Evolutionary conservation across 257 asterid species (phyloP).

Genomic region (Solanum boliviense): DNA sequence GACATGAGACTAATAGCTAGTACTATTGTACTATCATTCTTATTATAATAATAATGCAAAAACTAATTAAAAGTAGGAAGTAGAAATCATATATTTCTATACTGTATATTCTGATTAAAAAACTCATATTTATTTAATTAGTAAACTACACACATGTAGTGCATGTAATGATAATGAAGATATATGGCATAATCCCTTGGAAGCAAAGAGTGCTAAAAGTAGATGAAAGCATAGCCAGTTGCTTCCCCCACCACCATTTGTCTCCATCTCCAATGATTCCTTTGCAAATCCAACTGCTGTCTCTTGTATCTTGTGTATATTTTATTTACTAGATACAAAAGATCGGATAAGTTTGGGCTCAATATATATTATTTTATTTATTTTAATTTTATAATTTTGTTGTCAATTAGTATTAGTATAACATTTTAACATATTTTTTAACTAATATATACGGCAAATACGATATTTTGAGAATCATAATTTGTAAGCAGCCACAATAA

Average conservation of each 20-base stretch:
- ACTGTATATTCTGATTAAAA: neutral
- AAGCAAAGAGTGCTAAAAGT: slow-evolving; percentile 23
- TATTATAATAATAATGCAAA: neutral
- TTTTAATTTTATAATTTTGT: too few relatives aligned
- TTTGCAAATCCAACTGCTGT: neutral
- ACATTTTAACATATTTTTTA: too few relatives aligned
- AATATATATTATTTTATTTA: too few relatives aligned
- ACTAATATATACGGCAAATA: too few relatives aligned
- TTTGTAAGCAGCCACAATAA: too few relatives aligned
- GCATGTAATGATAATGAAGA: neutral
- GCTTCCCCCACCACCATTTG: slow-evolving; percentile 9
- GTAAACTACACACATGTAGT: neutral
- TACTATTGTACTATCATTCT: neutral
- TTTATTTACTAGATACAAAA: neutral
- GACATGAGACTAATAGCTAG: neutral
- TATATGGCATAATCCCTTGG: slow-evolving; percentile 22
- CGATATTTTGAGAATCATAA: too few relatives aligned
- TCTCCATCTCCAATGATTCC: slow-evolving; percentile 14
- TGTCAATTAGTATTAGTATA: too few relatives aligned
- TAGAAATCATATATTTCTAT: neutral
- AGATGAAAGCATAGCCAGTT: neutral
- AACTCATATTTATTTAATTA: neutral
- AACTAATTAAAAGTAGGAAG: neutral
- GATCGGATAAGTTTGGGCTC: neutral
- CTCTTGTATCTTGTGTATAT: neutral